phyloP scores from a whole-genome alignment of 345 rosid genomes.

The Sapria himalayana region DNA sequence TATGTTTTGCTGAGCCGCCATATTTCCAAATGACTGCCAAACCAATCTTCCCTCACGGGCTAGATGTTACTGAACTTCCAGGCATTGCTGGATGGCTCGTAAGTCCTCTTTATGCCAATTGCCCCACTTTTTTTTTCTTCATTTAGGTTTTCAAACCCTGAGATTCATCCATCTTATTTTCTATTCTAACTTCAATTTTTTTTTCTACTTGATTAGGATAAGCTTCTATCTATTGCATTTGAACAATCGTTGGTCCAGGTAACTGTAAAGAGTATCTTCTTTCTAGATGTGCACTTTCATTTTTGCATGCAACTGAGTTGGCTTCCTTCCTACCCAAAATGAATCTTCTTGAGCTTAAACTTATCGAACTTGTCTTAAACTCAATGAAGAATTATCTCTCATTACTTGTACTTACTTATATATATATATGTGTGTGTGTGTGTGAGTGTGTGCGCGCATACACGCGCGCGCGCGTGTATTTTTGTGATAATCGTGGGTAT shows the following conservation, averaged over 20 bases:
- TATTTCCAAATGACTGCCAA: conserved; percentile 86
- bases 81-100: conserved; percentile 99
- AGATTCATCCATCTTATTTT: conserved; percentile 3
- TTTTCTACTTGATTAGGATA: conserved; percentile 44
- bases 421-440: too few relatives aligned
- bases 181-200: too few relatives aligned
- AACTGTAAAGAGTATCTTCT: too few relatives aligned
- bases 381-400: too few relatives aligned
- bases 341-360: conserved; percentile 47
- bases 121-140: conserved; percentile 2
- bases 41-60: conserved; percentile 52
- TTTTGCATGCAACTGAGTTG: too few relatives aligned
- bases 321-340: too few relatives aligned
- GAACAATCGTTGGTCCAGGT: conserved; percentile 48
- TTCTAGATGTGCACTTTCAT: too few relatives aligned
- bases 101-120: conserved; percentile 13
- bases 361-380: conserved; percentile 1
- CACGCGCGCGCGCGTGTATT: too few relatives aligned
- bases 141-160: conserved; percentile 4
- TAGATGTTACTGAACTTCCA: conserved; percentile 77
- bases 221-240: conserved; percentile 67
- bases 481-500: too few relatives aligned
- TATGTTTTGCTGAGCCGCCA: conserved; percentile 94
- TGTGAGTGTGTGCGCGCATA: too few relatives aligned
- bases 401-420: too few relatives aligned